phyloP scores from a whole-genome alignment of 345 rosid species.

The Acer negundo region DNA sequence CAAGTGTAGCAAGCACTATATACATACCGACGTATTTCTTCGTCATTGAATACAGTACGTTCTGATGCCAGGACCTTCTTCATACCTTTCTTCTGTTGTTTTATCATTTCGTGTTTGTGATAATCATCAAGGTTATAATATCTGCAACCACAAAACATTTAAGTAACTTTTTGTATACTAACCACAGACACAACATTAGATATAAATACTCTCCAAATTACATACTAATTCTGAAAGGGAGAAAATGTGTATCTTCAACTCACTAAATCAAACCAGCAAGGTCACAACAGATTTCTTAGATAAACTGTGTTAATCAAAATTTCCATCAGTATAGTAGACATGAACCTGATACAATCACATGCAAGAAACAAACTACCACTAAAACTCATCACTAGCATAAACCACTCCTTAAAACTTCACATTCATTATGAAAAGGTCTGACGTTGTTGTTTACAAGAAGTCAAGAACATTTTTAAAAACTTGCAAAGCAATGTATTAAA shows the following conservation, averaged over 20 bases:
- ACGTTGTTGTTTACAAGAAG: background rate
- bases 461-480: background rate
- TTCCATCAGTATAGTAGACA: background rate
- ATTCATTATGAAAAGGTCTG: background rate
- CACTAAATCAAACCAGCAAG: background rate
- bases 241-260: background rate
- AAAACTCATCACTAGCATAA: background rate
- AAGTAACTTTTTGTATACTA: background rate
- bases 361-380: background rate
- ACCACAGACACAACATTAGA: background rate
- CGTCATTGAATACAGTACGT: constrained; percentile 91
- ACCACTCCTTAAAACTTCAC: background rate
- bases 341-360: background rate
- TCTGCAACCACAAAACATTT: constrained; percentile 41
- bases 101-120: constrained; percentile 68
- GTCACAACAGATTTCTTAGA: background rate
- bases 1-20: background rate
- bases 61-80: constrained; percentile 61
- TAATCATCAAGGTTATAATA: constrained; percentile 91
- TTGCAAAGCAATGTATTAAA: background rate
- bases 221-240: background rate
- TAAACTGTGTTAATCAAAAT: background rate
- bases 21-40: constrained; percentile 87
- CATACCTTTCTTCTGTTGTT: constrained; percentile 65
- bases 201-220: background rate